Base-by-base conservation (phyloP, 495 filamentous ascomycete species). In the Podospora appendiculata region DNA sequence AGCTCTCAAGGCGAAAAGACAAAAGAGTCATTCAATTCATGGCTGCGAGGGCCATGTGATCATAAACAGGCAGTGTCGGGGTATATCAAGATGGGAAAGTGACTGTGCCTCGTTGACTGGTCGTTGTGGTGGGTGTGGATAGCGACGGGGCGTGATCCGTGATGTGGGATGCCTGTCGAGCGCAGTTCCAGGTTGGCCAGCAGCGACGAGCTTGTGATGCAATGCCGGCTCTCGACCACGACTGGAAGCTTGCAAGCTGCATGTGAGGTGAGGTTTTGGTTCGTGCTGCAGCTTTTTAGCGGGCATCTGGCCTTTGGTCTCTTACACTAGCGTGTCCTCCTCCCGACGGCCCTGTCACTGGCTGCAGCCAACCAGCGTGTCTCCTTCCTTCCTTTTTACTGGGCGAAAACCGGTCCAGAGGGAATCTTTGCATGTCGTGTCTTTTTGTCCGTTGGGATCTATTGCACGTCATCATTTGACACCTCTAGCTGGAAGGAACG, bases 131-230 rank as follows among this genome's bases (percentile, higher is more conserved):
- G 18, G 17, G 13, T 14, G 17, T 44, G 41, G 17, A 9, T n/a
- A 12, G 10, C 2, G 41, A n/a, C 8, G 41, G 10, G n/a, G 17
- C 9, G 17, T 44, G 10, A 44, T 17, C 9, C 12, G 17, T 16
- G 8, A 17, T 40, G 50, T 45, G 39, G 39, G 32, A 25, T 25
- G 25, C 25, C 25, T 25, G 25, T 25, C 25, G 25, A 25, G 25
- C 25, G 25, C 25, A 25, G 25, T 25, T 25, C 25, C 25, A 25
- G 25, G 25, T 25, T 25, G 25, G 5, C 25, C 25, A 25, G 25
- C 8, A 25, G 19, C 25, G 32, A 42, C 2, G 47, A 41, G 44
- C 55, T 51, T 55, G 56, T 58, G 56, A 58, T 58, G 53, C 56
- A 58, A 57, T 46, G 25, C 25, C 25, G 25, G 25, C 25, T 25